Conservation (phyloP, 208 protist species). For the Wallacemonas rigidus region DNA sequence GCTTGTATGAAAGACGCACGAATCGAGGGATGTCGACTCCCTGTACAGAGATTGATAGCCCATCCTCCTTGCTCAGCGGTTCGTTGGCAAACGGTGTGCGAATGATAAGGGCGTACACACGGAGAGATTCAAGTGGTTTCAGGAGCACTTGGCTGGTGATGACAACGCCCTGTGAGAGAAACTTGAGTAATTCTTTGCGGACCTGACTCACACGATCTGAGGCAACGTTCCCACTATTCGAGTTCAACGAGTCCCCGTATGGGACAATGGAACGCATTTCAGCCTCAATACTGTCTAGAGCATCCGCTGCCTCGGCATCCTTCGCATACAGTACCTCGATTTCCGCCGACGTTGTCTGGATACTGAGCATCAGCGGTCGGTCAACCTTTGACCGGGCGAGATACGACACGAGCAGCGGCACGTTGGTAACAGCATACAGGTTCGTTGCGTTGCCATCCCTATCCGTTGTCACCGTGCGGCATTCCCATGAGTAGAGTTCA, state of each 20-base stretch:
- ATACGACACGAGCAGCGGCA: conserved; percentile 83
- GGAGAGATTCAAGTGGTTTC: conserved; percentile 39
- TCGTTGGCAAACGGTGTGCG: conserved; percentile 46
- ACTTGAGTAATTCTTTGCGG: conserved; percentile 41
- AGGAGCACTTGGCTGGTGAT: conserved; percentile 40
- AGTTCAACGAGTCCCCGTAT: conserved; percentile 1
- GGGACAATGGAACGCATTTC: conserved; percentile 33
- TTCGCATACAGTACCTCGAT: conserved; percentile 66
- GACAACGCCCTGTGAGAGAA: conserved; percentile 35
- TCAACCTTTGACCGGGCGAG: conserved; percentile 61
- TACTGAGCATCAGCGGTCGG: conserved; percentile 45
- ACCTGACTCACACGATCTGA: conserved; percentile 37
- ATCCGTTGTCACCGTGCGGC: conserved; percentile 21
- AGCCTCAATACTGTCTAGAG: conserved; percentile 28
- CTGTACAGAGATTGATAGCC: conserved; percentile 66
- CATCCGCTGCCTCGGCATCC: conserved; percentile 23
- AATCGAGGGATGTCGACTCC: conserved; percentile 78
- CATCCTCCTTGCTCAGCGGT: conserved; percentile 82
- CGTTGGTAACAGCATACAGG: conserved; percentile 64
- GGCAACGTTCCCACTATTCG: conserved; percentile 1
- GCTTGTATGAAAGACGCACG: conserved; percentile 78
- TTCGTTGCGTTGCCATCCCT: conserved; percentile 15
- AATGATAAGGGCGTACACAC: conserved; percentile 68
- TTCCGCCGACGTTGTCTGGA: conserved; percentile 56
- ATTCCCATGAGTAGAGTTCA: conserved; percentile 82